Conservation (phyloP, 1,139 yeast genomes). For the Sporopachydermia cereana region DNA sequence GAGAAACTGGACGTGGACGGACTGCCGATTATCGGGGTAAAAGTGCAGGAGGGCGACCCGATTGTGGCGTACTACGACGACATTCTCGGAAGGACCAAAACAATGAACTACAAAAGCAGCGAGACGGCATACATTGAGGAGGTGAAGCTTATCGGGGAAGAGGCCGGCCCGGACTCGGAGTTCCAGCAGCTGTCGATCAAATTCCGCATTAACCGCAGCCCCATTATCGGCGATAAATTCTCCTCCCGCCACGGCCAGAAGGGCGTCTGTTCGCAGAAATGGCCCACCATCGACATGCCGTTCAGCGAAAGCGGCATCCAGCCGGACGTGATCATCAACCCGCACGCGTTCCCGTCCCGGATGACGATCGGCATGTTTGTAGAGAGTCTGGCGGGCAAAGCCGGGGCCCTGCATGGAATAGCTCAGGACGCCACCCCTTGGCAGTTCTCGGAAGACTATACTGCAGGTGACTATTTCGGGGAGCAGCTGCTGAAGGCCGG, state of each 20-base stretch:
- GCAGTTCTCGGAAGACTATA: slow-evolving; percentile 82
- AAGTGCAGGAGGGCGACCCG: slow-evolving; percentile 93
- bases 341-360: slow-evolving; percentile 99
- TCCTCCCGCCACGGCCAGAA: slow-evolving; percentile 98
- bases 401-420: slow-evolving; percentile 96
- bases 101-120: slow-evolving; percentile 83
- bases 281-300: slow-evolving; percentile 97
- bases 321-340: slow-evolving; percentile 95
- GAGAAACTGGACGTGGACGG: slow-evolving; percentile 88
- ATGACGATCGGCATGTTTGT: slow-evolving; percentile 99
- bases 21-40: slow-evolving; percentile 77
- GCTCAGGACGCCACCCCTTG: slow-evolving; percentile 98
- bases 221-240: slow-evolving; percentile 94
- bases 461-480: slow-evolving; percentile 97
- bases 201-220: slow-evolving; percentile 83
- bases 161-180: slow-evolving; percentile 54
- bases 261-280: slow-evolving; percentile 97
- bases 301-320: slow-evolving; percentile 92
- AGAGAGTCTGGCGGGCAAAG: slow-evolving; percentile 94
- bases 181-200: slow-evolving; percentile 81
- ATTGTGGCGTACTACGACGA: slow-evolving; percentile 89
- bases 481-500: slow-evolving; percentile 83
- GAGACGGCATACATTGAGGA: slow-evolving; percentile 96
- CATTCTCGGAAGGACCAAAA: slow-evolving; percentile 80
- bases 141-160: slow-evolving; percentile 86